Base-by-base conservation (phyloP, 2,329 filamentous ascomycete genomes). In the Exophiala viscosa region DNA sequence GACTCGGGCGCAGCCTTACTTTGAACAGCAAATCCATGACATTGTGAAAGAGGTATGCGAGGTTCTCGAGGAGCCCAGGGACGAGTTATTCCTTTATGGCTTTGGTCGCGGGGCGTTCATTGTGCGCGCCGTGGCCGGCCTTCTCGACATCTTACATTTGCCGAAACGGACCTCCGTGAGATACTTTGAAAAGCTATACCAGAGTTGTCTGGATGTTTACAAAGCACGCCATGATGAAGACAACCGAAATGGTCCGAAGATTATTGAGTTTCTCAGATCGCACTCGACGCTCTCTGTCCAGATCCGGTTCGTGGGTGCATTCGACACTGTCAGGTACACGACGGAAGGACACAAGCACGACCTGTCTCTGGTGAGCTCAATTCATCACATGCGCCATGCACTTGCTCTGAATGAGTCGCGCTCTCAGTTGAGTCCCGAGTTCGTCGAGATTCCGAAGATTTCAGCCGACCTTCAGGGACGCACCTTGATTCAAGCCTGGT, bases 21-120 rank as follows among this genome's bases (percentile, higher is more conserved):
- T 57, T 32, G 58, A 62, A n/a, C 44, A 60, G 31, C 59, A 60
- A 40, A 60, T 62, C 49, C 54, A 60, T 40, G 45, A 57, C 35
- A 57, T 62, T 10, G 51, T 49, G 18, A 52, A 50, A 32, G 52
- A 50, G 38, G 48, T 55, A 14, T 57, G 58, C 45, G 51, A 55
- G 23, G 48, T 38, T 6, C 48, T 62, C 3, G 47, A 57, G 18
- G 50, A 53, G 15, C 42, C 60, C n/a, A 35, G 64, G 46, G 69
- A 73, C 52, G 70, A 75, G 51, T 52, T 74, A 1, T 73, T 68
- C 62, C 55, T 75, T 6, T 73, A 68, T 36, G 72, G 70, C 8
- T 70, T 70, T 54, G 69, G 69, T 31, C 65, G 70, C 39, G 72
- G 72, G 13, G 70, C 70, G 1, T 73, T 66, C 61, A 66, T 73